Evolutionary conservation across 2,329 filamentous ascomycete genomes (phyloP), one percentile per base, ranked within the genome.

Genomic region (Drechmeria coniospora): DNA sequence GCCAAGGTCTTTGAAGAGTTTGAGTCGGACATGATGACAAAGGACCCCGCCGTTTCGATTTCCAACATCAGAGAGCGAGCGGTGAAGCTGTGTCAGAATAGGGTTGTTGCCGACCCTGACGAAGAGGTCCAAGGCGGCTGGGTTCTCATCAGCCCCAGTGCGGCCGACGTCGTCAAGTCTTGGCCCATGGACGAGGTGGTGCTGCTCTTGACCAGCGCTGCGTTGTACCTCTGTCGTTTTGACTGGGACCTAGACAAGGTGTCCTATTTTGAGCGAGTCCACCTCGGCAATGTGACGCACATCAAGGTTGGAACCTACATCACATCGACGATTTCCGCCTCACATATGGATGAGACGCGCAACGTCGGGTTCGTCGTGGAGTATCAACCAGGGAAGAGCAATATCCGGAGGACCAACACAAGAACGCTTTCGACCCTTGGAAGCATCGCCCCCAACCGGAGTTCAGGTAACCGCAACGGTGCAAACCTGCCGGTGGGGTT

Each of bases 191-290:
- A 92, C 42, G 87, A 98, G 46, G 78, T 79, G 0, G 79, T 98
- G 1, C 62, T 98, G 1, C 62, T 98, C 0, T 60, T 98, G 18
- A 95, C 90, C 0, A 78, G 92, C 37, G 64, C 66, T 1, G 87
- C 84, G 0, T 50, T 95, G 3, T 95, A 95, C 47, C 74, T 82
- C 35, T 94, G 86, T 49, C 74, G 81, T 10, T 86, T 95, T 41
- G 84, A 95, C 51, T 95, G 87, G 84, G 79, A 80, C 36, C 76
- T 84, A 6, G 90, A 95, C 55, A 95, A 95, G 48, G 81, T 98
- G 2, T 77, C 79, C 9, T 84, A 79, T 0, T 95, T 94, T 49
- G 86, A 95, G 54, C 68, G 86, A 6, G 74, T 94, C 10, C 74
- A 79, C 32, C 63, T 95, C 6, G 64, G 68, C 13, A 79, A 82